Base-by-base conservation (phyloP, 495 filamentous ascomycete species). In the Halenospora varia region DNA sequence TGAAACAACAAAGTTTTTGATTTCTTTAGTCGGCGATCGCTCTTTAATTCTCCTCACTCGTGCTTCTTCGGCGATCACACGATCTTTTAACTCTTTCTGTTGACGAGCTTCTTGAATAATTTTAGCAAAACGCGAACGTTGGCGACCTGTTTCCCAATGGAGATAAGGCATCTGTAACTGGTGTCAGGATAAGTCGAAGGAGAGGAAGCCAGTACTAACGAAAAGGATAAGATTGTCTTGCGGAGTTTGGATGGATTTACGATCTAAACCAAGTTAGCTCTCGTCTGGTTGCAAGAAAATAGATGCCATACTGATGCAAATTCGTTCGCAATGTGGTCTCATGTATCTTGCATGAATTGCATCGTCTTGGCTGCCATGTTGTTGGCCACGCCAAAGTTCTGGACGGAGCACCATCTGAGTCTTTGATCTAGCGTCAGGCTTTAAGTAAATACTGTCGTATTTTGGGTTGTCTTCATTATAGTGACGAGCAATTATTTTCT, bases 131-230 rank as follows among this genome's bases (percentile, higher is more conserved):
- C n/a, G 13, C 13, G n/a, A 9, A 10, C 49, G 20, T 22, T 25
- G 18, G 17, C 49, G 49, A 26, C 35, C 49, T 3, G 49, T 51
- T 46, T 72, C 70, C 70, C 70, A 72, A 23, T 72, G 68, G 1
- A 72, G 64, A 25, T 67, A 72, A 1, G 68, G 66, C 59, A 70
- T 69, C 59, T 64, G 29, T 25, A 47, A 22, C 10, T 51, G 3
- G n/a, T 15, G n/a, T 9, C 35, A 40, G 35, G n/a, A 40, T 40
- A 9, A 9, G 9, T n/a, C 9, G 35, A 9, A n/a, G 9, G 9
- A 9, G 35, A n/a, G 9, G 35, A n/a, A n/a, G 9, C n/a, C 9
- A 9, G 35, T 17, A 60, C 57, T 51, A 10, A 63, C 61, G 58
- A 68, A 71, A 2, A 70, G n/a, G 0, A 57, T 60, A 4, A 63